A percentile compares a stretch with the other conserved stretches of the same genome.
Conservation (phyloP, 495 filamentous ascomycete genomes). For the Parathielavia hyrcaniae region DNA sequence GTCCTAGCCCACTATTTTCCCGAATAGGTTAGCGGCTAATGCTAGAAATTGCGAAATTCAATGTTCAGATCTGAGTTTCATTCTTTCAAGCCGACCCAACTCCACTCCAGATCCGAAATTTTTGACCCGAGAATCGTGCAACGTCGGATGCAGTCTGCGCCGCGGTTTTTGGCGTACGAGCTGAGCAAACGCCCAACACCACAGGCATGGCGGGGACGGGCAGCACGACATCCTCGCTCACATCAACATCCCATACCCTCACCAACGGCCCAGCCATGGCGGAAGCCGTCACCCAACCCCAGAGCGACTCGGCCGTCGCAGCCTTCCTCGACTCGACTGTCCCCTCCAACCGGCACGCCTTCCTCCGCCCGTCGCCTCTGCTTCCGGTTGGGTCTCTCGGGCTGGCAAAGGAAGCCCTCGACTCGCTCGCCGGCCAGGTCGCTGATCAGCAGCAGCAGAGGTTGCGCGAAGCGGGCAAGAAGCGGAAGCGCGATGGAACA, state of each 20-base stretch:
- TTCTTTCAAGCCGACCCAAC: too few relatives aligned
- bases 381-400: conserved; percentile 60
- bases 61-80: too few relatives aligned
- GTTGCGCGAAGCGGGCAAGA: conserved; percentile 52
- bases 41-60: too few relatives aligned
- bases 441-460: conserved; percentile 57
- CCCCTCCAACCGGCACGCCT: conserved; percentile 50
- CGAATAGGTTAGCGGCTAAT: too few relatives aligned
- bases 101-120: conserved; percentile 15
- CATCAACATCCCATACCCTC: conserved; percentile 52
- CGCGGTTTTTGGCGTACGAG: background rate
- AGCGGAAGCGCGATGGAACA: conserved; percentile 55
- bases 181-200: background rate
- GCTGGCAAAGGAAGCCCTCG: conserved; percentile 68
- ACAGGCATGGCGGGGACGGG: conserved; percentile 41
- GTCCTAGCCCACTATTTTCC: too few relatives aligned
- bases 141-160: background rate
- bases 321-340: conserved; percentile 45
- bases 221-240: conserved; percentile 49
- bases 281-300: conserved; percentile 12
- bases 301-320: conserved; percentile 34
- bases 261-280: conserved; percentile 38
- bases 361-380: conserved; percentile 60
- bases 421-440: conserved; percentile 64
- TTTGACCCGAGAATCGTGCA: conserved; percentile 3